phyloP scores from a whole-genome alignment of 1,284 basidiomycete species.

The Bondarzewia mesenterica region DNA sequence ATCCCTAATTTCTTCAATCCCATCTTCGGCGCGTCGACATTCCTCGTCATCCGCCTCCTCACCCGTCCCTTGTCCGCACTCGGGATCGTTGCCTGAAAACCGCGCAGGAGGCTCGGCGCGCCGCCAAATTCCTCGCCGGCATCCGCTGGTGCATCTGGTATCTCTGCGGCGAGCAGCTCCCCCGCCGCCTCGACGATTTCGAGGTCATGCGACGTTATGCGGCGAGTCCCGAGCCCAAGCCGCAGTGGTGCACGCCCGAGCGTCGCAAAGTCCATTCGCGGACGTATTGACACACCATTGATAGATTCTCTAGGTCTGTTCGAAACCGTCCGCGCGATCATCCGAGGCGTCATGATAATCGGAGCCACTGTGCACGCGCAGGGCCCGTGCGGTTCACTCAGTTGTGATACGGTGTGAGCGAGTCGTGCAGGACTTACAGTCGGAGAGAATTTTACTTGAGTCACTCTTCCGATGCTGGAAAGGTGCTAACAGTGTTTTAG shows the following conservation, averaged over 20 bases:
- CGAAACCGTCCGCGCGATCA: conserved; percentile 62
- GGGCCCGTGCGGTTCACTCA: background rate
- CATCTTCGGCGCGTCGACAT: conserved; percentile 69
- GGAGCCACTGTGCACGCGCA: conserved; percentile 61
- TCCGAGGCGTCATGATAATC: conserved; percentile 81
- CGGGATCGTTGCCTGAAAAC: conserved; percentile 89
- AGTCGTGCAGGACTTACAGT: conserved; percentile 47
- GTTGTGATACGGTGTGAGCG: background rate
- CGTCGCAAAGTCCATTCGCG: conserved; percentile 59
- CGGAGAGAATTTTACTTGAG: conserved; percentile 60
- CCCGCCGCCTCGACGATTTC: conserved; percentile 80
- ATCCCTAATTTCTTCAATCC: conserved; percentile 76
- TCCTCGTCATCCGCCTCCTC: conserved; percentile 70
- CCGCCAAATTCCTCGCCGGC: conserved; percentile 18
- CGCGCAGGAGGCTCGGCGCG: conserved; percentile 64
- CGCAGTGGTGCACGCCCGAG: conserved; percentile 66
- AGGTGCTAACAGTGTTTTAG: conserved; percentile 58
- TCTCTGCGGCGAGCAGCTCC: conserved; percentile 62
- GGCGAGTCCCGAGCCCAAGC: conserved; percentile 53
- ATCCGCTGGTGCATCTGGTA: conserved; percentile 31
- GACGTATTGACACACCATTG: conserved; percentile 24
- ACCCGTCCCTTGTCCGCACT: conserved; percentile 73
- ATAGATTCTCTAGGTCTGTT: conserved; percentile 39
- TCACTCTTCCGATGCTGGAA: conserved; percentile 61
- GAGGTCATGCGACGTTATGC: conserved; percentile 75